A percentile compares a stretch with the other conserved stretches of the same genome.
Conservation (phyloP, 129 eudicot species). For the Ambrosia artemisiifolia region DNA sequence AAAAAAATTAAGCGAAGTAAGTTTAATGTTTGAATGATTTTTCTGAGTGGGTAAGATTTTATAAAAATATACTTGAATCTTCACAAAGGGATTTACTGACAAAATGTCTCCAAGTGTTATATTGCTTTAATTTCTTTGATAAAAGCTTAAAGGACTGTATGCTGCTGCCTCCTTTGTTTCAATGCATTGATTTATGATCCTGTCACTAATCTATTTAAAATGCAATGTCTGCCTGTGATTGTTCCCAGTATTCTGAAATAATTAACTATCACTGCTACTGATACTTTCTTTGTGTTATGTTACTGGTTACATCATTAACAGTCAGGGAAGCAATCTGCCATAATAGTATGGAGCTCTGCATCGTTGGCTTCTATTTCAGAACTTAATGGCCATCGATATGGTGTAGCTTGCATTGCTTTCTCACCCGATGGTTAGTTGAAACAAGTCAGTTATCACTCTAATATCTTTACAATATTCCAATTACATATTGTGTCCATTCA, state of each 20-base stretch:
- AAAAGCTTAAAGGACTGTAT: slow-evolving; percentile 12
- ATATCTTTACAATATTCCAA: slow-evolving; percentile 8
- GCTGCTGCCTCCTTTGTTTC: not conserved
- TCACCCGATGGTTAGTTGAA: slow-evolving; percentile 74
- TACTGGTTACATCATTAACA: slow-evolving; percentile 35
- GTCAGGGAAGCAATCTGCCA: slow-evolving; percentile 62
- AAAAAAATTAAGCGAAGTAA: not conserved
- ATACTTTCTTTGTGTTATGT: slow-evolving; percentile 1
- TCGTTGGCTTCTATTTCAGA: slow-evolving; percentile 43
- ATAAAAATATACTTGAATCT: not conserved
- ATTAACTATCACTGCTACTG: not conserved
- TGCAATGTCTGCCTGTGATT: slow-evolving; percentile 8
- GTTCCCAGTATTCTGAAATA: not conserved
- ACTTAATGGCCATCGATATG: slow-evolving; percentile 60
- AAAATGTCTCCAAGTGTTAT: not conserved
- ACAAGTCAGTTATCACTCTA: slow-evolving; percentile 40
- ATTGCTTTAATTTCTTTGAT: slow-evolving; percentile 3
- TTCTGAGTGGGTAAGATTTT: not conserved
- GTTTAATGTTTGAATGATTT: not conserved
- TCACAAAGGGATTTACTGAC: not conserved
- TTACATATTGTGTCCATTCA: not conserved
- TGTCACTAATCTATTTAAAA: not conserved
- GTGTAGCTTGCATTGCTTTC: slow-evolving; percentile 67
- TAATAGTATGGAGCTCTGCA: slow-evolving; percentile 57
- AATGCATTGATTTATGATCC: not conserved